Base-by-base conservation (phyloP, 2,329 filamentous ascomycete genomes). In the Aspergillus fructus region DNA sequence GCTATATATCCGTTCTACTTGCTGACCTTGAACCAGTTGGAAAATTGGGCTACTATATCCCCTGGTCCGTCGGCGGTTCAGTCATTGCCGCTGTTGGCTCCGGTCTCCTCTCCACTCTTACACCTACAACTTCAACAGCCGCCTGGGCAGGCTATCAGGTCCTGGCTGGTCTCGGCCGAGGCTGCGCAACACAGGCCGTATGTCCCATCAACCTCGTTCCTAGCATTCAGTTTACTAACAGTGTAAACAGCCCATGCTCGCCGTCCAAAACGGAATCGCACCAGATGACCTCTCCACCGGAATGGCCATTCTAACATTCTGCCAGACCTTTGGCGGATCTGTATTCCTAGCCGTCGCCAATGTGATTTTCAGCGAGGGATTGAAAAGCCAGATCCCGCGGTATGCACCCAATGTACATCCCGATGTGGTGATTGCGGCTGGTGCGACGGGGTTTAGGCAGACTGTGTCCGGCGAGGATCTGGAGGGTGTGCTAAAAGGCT, bases 301-400 rank as follows among this genome's bases (percentile, higher is more conserved):
- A 2, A 78, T 77, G 59, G 70, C 75, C 3, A 64, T 76, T 42
- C 67, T 76, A 15, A 72, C 75, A 53, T 78, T 77, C 62, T 58
- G 58, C 42, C 74, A 78, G 47, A 76, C 71, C 2, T 71, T 78
- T n/a, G 72, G 73, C n/a, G 76, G 75, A 2, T 69, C 75, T 0
- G 50, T 85, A 1, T 84, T 84, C 59, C 76, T 85, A 27, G 78
- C 77, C 3, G 74, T 83, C 23, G 82, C 73, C 1, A 77, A 85
- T 60, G 79, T 77, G 54, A 75, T 85, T 15, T 81, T 83, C 65
- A 68, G 71, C 4, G 76, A 77, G 47, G 67, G 68, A 2, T 65
- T 81, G 1, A 59, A 75, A n/a, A 62, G 60, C 2, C 67, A 65
- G 4, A 62, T 79, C 2, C 61, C 64, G 3, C 49, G 61, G 15